Evolutionary conservation across 2,329 filamentous ascomycete species (phyloP), one percentile per base, ranked within the genome.

Genomic region (Alternaria solani): DNA sequence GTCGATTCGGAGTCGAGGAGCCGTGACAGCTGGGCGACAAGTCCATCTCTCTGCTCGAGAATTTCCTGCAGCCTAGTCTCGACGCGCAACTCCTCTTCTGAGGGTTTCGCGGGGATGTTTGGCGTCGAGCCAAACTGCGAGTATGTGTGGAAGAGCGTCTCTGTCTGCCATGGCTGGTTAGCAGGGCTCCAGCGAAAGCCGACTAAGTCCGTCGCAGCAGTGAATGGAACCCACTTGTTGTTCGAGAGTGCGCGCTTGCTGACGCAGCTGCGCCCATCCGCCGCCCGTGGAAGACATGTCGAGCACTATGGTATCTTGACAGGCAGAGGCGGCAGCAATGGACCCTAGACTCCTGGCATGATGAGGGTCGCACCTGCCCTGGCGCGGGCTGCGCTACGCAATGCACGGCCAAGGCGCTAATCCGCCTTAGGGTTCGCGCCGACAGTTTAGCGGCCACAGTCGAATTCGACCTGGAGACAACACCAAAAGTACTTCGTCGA

Each of bases 1-100:
- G 89, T 86, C 23, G 93, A 88, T 85, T 98, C 94, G 57, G 94
- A 96, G 82, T 98, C 94, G 69, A 98, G 91, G 55, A 97, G 89
- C 59, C 94, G 92, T 68, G 89, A 84, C 57, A 99, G 90, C 80
- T 97, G 93, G 60, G 85, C 82, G 75, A 98, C 89, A 54, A 95
- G 87, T 44, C 85, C 83, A 76, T 97, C 93, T 75, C 95, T 90
- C 93, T 97, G 93, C 75, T 93, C 89, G 39, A 99, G 84, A 12
- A 97, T 83, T 60, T 96, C 94, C 77, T 93, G 88, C 43, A 99
- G 83, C 77, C 94, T 92, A 16, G 86, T 82, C 81, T 98, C 93
- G 28, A 91, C 91, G 57, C 88, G 86, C 63, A 85, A 83, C 78
- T 98, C 95, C 68, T 97, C 93, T 62, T 94, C 90, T 54, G 91